A percentile compares a stretch with the other conserved stretches of the same genome.
Evolutionary conservation across 352 stramenopile species (phyloP).

Genomic region (Pythium oligandrum): DNA sequence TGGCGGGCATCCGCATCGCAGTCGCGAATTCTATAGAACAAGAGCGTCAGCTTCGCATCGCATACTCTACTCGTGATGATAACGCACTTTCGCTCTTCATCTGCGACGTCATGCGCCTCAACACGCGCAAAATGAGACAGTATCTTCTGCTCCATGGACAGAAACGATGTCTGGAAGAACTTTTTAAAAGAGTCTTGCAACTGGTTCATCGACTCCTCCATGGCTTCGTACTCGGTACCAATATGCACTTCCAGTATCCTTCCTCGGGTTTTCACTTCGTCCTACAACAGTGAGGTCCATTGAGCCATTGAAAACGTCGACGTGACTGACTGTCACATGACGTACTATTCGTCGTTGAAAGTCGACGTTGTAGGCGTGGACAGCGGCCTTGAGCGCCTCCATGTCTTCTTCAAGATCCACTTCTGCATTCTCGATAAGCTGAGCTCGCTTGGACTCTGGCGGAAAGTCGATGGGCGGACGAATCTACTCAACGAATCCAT

Average conservation of each 20-base stretch:
- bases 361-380: constrained; percentile 80
- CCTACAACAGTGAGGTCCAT: constrained; percentile 19
- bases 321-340: constrained; percentile 2
- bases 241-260: constrained; percentile 46
- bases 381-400: constrained; percentile 71
- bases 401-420: constrained; percentile 75
- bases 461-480: constrained; percentile 54
- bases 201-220: constrained; percentile 55
- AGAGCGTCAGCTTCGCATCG: not conserved
- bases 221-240: constrained; percentile 43
- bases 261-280: constrained; percentile 64
- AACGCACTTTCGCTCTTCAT: constrained; percentile 40
- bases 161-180: constrained; percentile 46
- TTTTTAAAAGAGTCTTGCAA: constrained; percentile 36
- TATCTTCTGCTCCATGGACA: constrained; percentile 52
- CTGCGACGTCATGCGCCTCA: constrained; percentile 39
- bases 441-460: constrained; percentile 67
- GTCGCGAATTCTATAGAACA: constrained; percentile 34
- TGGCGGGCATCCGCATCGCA: constrained; percentile 45
- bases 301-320: constrained; percentile 2
- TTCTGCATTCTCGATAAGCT: constrained; percentile 69
- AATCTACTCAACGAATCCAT: constrained; percentile 23
- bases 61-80: too few species aligned
- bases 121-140: constrained; percentile 55
- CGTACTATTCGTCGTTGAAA: constrained; percentile 76